A percentile compares a stretch with the other conserved stretches of the same genome.
Conservation (phyloP, 2,329 filamentous ascomycete genomes). For the Knufia fluminis region DNA sequence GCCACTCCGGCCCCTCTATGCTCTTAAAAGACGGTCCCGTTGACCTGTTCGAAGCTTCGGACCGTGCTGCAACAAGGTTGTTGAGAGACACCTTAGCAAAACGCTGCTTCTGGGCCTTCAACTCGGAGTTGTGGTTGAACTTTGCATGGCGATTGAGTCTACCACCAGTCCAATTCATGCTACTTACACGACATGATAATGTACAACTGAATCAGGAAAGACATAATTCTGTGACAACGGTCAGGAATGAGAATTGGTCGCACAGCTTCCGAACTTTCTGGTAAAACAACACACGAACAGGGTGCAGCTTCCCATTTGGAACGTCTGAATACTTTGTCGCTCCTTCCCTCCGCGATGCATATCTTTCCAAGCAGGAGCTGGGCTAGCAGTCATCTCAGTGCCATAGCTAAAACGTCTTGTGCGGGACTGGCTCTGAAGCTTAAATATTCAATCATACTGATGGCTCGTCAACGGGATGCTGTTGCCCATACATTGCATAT, state of each 20-base stretch:
- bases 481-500: too few species aligned
- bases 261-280: not conserved
- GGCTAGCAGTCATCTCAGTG: not conserved
- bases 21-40: not conserved
- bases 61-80: not conserved
- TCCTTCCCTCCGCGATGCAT: not conserved
- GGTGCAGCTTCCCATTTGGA: too few species aligned
- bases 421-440: too few species aligned
- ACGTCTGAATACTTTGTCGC: too few species aligned
- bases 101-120: constrained; percentile 27
- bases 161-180: constrained; percentile 40
- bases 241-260: not conserved
- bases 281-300: too few species aligned
- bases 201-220: not conserved
- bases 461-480: too few species aligned
- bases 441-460: too few species aligned
- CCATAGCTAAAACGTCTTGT: too few species aligned
- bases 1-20: not conserved
- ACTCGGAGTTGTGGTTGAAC: constrained; percentile 23
- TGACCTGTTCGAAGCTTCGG: not conserved
- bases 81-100: constrained; percentile 26
- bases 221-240: not conserved
- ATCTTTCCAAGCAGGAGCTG: not conserved
- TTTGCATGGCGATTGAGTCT: constrained; percentile 33
- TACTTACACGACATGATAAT: constrained; percentile 3